phyloP scores from a whole-genome alignment of 306 rosid genomes.

The Vigna hirtella region DNA sequence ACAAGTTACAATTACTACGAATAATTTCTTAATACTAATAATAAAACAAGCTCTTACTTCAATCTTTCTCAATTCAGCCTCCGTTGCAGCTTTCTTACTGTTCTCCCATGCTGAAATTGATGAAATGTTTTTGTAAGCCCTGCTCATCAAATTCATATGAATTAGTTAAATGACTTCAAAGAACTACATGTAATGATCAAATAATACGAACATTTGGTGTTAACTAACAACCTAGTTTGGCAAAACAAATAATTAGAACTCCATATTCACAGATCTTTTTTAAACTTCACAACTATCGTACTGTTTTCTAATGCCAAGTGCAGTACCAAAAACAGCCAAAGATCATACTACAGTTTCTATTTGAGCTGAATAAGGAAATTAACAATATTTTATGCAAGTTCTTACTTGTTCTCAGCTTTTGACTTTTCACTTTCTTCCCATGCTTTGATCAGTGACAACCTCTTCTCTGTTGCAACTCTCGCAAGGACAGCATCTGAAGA shows the following conservation, averaged over 20 bases:
- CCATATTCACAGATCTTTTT: not conserved
- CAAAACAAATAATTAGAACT: not conserved
- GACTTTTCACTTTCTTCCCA: slow-evolving; percentile 66
- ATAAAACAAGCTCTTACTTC: slow-evolving; percentile 59
- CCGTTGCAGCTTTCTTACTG: slow-evolving; percentile 68
- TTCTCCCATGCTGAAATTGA: slow-evolving; percentile 82
- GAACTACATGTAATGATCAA: not conserved
- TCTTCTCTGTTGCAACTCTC: slow-evolving; percentile 58
- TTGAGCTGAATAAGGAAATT: slow-evolving; percentile 2
- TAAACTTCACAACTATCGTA: not conserved
- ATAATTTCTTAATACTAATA: not conserved
- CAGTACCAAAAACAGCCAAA: not conserved
- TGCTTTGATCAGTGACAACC: slow-evolving; percentile 56
- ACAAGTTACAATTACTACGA: not conserved
- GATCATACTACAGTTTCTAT: not conserved
- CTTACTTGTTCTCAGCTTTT: slow-evolving; percentile 60
- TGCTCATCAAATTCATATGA: slow-evolving; percentile 45
- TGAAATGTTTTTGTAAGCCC: slow-evolving; percentile 78
- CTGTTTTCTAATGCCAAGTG: not conserved
- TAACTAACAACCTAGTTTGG: not conserved
- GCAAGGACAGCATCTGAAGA: slow-evolving; percentile 61
- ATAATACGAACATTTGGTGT: slow-evolving; percentile 5
- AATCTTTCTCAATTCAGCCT: slow-evolving; percentile 69
- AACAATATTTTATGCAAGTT: not conserved
- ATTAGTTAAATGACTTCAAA: slow-evolving; percentile 13